Percentiles rank a stretch among this genome's conserved stretches.
These are phyloP conservation scores for Monoraphidium neglectum DNA, from an alignment of 139 green algal genomes.

Conservation along the genomic window DNA sequence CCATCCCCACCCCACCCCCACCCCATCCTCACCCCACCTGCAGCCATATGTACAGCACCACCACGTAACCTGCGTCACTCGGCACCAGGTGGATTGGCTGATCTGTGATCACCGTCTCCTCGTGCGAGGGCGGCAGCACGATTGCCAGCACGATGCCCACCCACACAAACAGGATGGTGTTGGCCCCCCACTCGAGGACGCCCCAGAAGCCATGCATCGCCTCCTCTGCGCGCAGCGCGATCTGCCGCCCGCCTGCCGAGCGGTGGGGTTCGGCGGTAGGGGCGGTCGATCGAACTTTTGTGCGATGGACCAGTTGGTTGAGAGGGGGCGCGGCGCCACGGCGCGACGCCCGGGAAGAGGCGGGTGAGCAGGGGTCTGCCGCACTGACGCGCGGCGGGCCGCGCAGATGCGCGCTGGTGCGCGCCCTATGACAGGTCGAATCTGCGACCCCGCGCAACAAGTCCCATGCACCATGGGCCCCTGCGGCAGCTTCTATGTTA, in stretches of 20 bases:
- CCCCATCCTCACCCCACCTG: not conserved
- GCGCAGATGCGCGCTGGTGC: too few relatives aligned
- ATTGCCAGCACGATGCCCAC: conserved; percentile 21
- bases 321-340: too few relatives aligned
- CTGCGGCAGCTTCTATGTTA: too few relatives aligned
- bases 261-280: too few relatives aligned
- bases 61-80: not conserved
- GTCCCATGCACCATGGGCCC: too few relatives aligned
- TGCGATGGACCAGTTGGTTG: too few relatives aligned
- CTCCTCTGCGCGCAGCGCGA: conserved; percentile 39
- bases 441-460: too few relatives aligned
- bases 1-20: not conserved
- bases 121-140: not conserved
- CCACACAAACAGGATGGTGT: conserved; percentile 76
- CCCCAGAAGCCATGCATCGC: conserved; percentile 65
- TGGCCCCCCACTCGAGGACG: conserved; percentile 63
- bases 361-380: too few relatives aligned
- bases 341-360: too few relatives aligned
- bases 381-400: too few relatives aligned
- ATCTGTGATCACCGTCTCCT: not conserved
- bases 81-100: not conserved
- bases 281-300: too few relatives aligned
- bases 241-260: conserved; percentile 24
- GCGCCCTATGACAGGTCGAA: too few relatives aligned
- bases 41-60: conserved; percentile 27